Evolutionary conservation across 2,329 filamentous ascomycete genomes (phyloP).

Genomic region (Fusarium verticillioides): DNA sequence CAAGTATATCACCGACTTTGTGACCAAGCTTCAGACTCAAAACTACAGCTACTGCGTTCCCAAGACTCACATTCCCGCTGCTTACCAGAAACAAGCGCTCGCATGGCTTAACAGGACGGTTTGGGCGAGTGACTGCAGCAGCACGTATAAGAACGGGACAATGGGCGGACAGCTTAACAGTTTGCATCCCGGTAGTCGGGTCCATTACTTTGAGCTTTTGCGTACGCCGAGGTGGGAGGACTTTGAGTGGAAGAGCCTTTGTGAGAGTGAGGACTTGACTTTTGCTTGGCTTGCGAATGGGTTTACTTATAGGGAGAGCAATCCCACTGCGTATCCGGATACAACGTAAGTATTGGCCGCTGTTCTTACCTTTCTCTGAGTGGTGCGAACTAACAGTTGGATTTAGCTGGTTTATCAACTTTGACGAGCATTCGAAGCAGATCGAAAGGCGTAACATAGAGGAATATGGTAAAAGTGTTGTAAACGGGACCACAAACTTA

Average conservation of each 20-base stretch:
- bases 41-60: not conserved
- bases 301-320: not conserved
- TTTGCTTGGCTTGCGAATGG: not conserved
- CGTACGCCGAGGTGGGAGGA: not conserved
- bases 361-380: fast-evolving
- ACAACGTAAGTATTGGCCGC: not conserved
- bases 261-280: not conserved
- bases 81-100: not conserved
- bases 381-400: not conserved
- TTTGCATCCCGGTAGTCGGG: not conserved
- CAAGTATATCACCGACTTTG: not conserved
- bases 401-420: not conserved
- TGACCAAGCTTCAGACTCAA: not conserved
- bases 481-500: fast-evolving
- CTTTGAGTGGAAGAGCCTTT: not conserved
- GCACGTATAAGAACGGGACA: not conserved
- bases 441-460: not conserved
- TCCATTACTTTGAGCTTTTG: not conserved
- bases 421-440: not conserved
- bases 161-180: not conserved
- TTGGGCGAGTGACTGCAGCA: not conserved
- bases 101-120: not conserved
- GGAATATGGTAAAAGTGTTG: not conserved
- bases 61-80: not conserved
- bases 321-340: not conserved